These are phyloP conservation scores for Naegleria gruberi DNA, from an alignment of 208 protist species.

Conservation along the genomic window DNA sequence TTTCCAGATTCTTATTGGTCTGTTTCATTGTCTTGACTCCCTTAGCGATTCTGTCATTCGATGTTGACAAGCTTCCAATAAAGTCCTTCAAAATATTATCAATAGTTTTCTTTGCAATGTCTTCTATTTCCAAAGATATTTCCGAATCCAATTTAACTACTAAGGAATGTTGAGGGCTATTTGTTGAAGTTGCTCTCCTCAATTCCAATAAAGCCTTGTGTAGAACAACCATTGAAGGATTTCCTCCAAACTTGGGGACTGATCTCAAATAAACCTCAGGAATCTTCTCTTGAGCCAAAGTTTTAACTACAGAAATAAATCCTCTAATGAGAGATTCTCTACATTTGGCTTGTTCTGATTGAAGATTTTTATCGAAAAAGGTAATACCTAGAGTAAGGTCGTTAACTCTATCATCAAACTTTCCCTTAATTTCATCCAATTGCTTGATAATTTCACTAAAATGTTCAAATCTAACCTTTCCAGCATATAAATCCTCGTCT, in stretches of 20 bases:
- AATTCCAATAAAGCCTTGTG: neutral
- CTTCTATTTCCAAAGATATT: neutral
- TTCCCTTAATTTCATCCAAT: neutral
- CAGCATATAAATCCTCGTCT: neutral
- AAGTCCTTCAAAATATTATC: neutral
- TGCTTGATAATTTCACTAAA: neutral
- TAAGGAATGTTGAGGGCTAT: neutral
- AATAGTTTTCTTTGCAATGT: neutral
- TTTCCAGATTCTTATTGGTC: neutral
- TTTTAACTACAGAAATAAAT: neutral
- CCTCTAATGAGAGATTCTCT: neutral
- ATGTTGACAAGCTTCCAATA: too few relatives aligned
- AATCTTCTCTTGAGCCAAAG: neutral
- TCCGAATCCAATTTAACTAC: neutral
- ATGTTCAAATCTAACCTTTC: neutral
- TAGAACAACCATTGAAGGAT: neutral
- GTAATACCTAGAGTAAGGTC: neutral
- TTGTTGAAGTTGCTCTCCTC: neutral
- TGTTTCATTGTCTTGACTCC: neutral
- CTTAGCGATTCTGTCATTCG: neutral
- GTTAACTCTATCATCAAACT: neutral
- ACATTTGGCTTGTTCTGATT: neutral
- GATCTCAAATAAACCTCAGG: conserved; percentile 9
- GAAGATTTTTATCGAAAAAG: neutral
- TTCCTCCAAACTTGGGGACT: conserved; percentile 6